phyloP scores from a whole-genome alignment of 148 eudicot species.

The Silene latifolia region DNA sequence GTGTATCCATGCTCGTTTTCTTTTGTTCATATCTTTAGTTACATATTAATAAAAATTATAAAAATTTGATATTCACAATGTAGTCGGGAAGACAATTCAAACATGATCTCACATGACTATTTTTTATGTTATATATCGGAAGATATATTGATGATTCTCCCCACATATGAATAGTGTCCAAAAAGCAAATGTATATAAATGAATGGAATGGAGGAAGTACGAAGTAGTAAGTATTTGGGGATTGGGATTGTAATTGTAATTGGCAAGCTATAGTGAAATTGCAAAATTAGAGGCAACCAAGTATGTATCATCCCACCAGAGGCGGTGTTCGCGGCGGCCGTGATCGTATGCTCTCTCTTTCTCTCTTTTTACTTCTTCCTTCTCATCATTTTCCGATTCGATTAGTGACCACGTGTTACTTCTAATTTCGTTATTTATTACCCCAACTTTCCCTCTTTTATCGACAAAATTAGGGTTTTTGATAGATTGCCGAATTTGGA shows the following conservation, averaged over 20 bases:
- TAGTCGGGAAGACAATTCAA: too few species aligned
- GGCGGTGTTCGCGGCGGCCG: constrained; percentile 98
- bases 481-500: neutral
- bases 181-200: too few species aligned
- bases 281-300: neutral
- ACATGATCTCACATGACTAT: too few species aligned
- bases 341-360: constrained; percentile 63
- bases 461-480: neutral
- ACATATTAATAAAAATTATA: too few species aligned
- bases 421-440: neutral
- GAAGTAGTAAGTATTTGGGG: neutral
- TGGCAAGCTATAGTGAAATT: neutral
- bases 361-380: constrained; percentile 17
- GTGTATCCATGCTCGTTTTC: too few species aligned
- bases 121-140: too few species aligned
- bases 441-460: neutral
- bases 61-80: too few species aligned
- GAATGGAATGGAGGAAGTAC: too few species aligned
- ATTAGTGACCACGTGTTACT: neutral
- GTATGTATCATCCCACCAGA: constrained; percentile 91
- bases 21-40: too few species aligned
- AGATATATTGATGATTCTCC: too few species aligned
- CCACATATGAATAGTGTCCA: too few species aligned
- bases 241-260: neutral
- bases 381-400: neutral